Conservation (phyloP, 2,329 filamentous ascomycete species). For the Westerdykella aurantiaca region DNA sequence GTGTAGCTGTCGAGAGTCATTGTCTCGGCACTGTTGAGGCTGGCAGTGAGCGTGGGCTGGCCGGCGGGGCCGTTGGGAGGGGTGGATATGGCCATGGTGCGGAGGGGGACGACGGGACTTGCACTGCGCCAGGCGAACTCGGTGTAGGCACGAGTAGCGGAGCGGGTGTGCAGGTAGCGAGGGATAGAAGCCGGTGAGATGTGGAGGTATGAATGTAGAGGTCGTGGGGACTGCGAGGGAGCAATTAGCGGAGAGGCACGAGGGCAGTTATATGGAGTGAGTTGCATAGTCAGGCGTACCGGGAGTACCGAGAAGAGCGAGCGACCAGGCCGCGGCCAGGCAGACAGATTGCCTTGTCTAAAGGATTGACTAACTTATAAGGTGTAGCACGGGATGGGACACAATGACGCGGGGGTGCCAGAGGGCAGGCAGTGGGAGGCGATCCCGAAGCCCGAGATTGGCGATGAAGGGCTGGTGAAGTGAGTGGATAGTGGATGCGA, state of each 20-base stretch:
- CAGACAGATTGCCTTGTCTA: not conserved
- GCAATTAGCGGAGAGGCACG: not conserved
- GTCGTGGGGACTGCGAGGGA: not conserved
- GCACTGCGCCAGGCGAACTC: conserved; percentile 10
- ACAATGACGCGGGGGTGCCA: conserved; percentile 4
- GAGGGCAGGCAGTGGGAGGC: not conserved
- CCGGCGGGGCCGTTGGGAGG: conserved; percentile 7
- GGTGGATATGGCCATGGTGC: conserved; percentile 2
- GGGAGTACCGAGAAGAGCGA: not conserved
- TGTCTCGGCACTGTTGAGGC: conserved; percentile 20
- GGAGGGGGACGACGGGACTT: conserved; percentile 5
- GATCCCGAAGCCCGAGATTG: too few relatives aligned
- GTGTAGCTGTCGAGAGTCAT: conserved; percentile 47
- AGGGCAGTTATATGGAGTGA: too few relatives aligned
- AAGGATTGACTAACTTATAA: conserved; percentile 2
- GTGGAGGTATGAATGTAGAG: not conserved
- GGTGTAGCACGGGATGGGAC: not conserved
- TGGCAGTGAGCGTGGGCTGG: conserved; percentile 15
- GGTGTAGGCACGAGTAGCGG: not conserved
- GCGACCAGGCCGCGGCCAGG: not conserved
- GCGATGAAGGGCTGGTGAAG: too few relatives aligned
- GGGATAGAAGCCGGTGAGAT: conserved; percentile 3
- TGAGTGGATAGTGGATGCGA: too few relatives aligned
- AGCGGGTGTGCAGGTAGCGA: not conserved
- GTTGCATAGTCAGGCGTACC: too few relatives aligned